Percentiles rank a stretch among this genome's conserved stretches.
Evolutionary conservation across 1,284 basidiomycete genomes (phyloP).

Genomic region (Cutaneotrichosporon cavernicola): DNA sequence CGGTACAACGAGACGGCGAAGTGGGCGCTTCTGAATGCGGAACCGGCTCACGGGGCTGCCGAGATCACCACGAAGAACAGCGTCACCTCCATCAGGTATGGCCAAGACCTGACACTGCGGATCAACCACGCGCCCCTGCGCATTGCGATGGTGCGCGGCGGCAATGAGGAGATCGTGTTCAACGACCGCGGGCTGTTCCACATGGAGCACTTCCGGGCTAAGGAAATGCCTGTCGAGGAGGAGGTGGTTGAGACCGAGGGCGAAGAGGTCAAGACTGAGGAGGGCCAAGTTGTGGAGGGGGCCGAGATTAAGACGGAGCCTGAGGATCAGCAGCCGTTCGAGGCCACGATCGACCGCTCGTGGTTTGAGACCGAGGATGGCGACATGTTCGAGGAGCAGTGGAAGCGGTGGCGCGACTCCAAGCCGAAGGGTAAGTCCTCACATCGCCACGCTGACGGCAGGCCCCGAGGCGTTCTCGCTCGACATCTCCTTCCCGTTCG

Average conservation of each 20-base stretch:
- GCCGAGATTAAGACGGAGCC: background rate
- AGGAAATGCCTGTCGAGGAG: slow-evolving; percentile 53
- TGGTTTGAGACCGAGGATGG: slow-evolving; percentile 86
- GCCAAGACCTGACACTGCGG: slow-evolving; percentile 54
- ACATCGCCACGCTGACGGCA: slow-evolving; percentile 41
- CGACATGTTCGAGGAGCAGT: slow-evolving; percentile 86
- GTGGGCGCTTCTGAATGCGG: slow-evolving; percentile 70
- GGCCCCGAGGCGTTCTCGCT: slow-evolving; percentile 91
- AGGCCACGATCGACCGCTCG: slow-evolving; percentile 57
- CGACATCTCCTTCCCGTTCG: slow-evolving; percentile 90
- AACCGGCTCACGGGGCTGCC: slow-evolving; percentile 62
- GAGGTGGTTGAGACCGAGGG: slow-evolving; percentile 51
- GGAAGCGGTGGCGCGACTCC: slow-evolving; percentile 78
- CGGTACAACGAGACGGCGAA: slow-evolving; percentile 84
- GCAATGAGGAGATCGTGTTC: slow-evolving; percentile 78
- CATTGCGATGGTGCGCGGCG: slow-evolving; percentile 68
- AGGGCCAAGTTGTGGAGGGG: background rate
- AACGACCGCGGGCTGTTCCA: slow-evolving; percentile 89
- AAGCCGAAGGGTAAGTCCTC: slow-evolving; percentile 82
- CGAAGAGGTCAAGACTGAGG: slow-evolving; percentile 20
- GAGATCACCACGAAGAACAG: slow-evolving; percentile 52
- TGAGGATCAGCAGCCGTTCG: slow-evolving; percentile 60
- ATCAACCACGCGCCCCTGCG: slow-evolving; percentile 72
- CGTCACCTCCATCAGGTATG: slow-evolving; percentile 44
- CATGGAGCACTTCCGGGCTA: slow-evolving; percentile 93